Conservation (phyloP, 2,329 filamentous ascomycete species). For the Cercospora citrullina region DNA sequence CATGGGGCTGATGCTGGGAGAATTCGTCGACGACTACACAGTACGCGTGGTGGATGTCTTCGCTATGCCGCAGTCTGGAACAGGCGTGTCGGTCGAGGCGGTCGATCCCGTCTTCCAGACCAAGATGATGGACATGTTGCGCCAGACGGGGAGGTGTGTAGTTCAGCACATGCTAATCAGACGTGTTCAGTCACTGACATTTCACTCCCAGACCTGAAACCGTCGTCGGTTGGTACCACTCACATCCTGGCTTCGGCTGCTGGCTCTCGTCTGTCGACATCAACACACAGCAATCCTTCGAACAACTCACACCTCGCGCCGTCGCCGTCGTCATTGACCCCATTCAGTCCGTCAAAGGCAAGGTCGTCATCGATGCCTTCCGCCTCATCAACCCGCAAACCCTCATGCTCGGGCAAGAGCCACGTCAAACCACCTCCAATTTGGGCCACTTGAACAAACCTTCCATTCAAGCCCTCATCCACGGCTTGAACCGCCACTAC, state of each 20-base stretch:
- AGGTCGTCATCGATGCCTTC: slow-evolving; percentile 99
- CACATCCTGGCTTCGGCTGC: slow-evolving; percentile 97
- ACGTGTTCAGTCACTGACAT: slow-evolving; percentile 5
- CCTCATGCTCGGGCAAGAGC: slow-evolving; percentile 96
- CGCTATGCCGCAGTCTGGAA: slow-evolving; percentile 98
- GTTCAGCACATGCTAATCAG: background rate
- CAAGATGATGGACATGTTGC: slow-evolving; percentile 99
- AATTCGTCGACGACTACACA: slow-evolving; percentile 98
- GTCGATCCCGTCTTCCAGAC: slow-evolving; percentile 98
- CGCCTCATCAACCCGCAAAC: slow-evolving; percentile 97
- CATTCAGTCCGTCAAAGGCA: slow-evolving; percentile 98
- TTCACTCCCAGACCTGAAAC: slow-evolving; percentile 73
- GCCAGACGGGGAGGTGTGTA: slow-evolving; percentile 86
- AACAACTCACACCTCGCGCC: slow-evolving; percentile 93
- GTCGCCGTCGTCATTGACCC: slow-evolving; percentile 98
- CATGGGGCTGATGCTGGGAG: slow-evolving; percentile 98
- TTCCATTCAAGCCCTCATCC: slow-evolving; percentile 98
- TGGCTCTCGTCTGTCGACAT: slow-evolving; percentile 99
- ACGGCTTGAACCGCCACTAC: slow-evolving; percentile 97
- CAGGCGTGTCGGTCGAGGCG: slow-evolving; percentile 95
- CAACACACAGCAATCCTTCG: slow-evolving; percentile 99
- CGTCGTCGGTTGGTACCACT: slow-evolving; percentile 99
- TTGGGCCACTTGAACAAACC: slow-evolving; percentile 98
- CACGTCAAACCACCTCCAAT: slow-evolving; percentile 96
- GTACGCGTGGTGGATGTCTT: slow-evolving; percentile 98